phyloP scores from a whole-genome alignment of 2,329 filamentous ascomycete species.

The Cercospora zeina region DNA sequence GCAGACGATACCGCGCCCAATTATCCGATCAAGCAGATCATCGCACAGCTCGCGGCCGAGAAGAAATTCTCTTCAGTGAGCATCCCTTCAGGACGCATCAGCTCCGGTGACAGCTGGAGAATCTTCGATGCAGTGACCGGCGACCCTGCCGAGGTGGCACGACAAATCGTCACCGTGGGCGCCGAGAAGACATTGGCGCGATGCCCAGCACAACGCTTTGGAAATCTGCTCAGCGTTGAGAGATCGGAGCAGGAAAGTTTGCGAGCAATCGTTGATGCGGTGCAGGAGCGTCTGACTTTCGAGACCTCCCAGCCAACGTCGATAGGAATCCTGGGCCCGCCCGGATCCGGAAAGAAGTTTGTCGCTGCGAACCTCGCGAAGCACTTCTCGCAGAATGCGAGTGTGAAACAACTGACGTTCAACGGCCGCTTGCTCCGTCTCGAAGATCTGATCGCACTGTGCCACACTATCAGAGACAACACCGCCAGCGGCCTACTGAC shows the following conservation, averaged over 20 bases:
- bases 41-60: conserved; percentile 31
- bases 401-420: conserved; percentile 33
- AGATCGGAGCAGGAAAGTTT: conserved; percentile 39
- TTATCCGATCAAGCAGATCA: conserved; percentile 35
- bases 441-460: conserved; percentile 35
- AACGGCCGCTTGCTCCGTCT: conserved; percentile 36
- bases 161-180: conserved; percentile 38
- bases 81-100: conserved; percentile 39
- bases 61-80: conserved; percentile 34
- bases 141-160: conserved; percentile 38
- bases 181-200: conserved; percentile 36
- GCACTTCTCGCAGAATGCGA: conserved; percentile 30
- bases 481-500: conserved; percentile 34
- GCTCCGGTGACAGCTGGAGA: conserved; percentile 40
- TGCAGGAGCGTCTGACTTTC: conserved; percentile 35
- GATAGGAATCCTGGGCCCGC: conserved; percentile 36
- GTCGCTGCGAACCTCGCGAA: conserved; percentile 36
- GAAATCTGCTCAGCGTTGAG: conserved; percentile 36
- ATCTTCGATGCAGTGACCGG: conserved; percentile 40
- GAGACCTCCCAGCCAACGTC: conserved; percentile 34
- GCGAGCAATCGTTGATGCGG: conserved; percentile 36
- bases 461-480: conserved; percentile 38
- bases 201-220: conserved; percentile 36
- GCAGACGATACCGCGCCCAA: conserved; percentile 32
- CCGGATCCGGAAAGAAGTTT: conserved; percentile 41